Base-by-base conservation (phyloP, 2,329 filamentous ascomycete species). In the Aspergillus uvarum region DNA sequence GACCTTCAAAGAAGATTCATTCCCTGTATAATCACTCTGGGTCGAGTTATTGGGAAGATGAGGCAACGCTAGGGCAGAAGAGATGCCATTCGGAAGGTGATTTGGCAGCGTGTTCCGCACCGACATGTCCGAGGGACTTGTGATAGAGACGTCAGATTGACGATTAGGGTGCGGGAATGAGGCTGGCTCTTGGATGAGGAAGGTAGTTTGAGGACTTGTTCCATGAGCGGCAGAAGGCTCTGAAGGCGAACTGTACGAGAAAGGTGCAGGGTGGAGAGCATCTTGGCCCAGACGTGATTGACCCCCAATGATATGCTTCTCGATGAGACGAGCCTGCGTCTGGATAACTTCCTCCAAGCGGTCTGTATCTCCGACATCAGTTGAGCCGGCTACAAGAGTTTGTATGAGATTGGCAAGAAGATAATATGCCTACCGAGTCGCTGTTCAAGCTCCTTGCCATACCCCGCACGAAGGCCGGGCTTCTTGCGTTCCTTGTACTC, bases 401-500 rank as follows among this genome's bases (percentile, higher is more conserved):
- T 22, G 22, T 19, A 16, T 12, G 38, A 35, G 11, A 12, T 16
- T 19, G 38, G 7, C 38, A 44, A n/a, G 5, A 12, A 35, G 32
- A 22, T 0, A 22, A 22, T 3, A 44, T 44, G 52, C 70, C 50
- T 70, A 79, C 77, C 76, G 47, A 91, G 82, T 42, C 89, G 84
- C 67, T 90, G 87, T 73, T 91, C 89, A 29, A 91, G 77, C 74
- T 91, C 89, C 58, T 88, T 84, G 16, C 89, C 89, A 72, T 91
- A 91, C 2, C 85, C 86, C 66, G 86, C 83, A 31, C 84, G 79
- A 42, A 84, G 79, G 2, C 88, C 88, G 7, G 88, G 87, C 72
- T 89, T 90, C 76, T 89, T 89, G 47, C 88, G 81, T 68, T 89
- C 87, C 62, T 85, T 86, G 71, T 90, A 90, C 71, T 89, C 85